Percentiles rank a stretch among this genome's conserved stretches.
Conservation (phyloP, 345 rosid species). For the Arabis hirsuta region DNA sequence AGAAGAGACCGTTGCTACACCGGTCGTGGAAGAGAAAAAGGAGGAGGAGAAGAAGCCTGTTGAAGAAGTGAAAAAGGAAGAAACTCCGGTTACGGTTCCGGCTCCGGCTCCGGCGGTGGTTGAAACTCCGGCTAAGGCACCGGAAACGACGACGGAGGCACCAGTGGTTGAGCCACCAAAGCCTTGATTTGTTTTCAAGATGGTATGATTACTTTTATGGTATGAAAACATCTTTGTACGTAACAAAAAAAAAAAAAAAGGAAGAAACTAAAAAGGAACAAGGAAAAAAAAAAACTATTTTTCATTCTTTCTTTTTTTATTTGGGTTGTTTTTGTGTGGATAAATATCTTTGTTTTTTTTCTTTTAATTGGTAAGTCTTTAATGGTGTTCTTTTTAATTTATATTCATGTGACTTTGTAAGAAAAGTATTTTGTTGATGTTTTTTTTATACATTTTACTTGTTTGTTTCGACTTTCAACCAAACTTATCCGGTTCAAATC, state of each 20-base stretch:
- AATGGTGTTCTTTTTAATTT: slow-evolving; percentile 21
- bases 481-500: slow-evolving; percentile 27
- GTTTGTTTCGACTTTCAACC: slow-evolving; percentile 23
- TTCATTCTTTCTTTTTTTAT: slow-evolving; percentile 46
- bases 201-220: slow-evolving; percentile 27
- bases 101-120: slow-evolving; percentile 31
- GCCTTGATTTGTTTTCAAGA: slow-evolving; percentile 43
- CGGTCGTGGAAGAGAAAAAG: slow-evolving; percentile 42
- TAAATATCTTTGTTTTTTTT: slow-evolving; percentile 22
- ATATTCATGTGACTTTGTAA: slow-evolving; percentile 41
- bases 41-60: slow-evolving; percentile 47
- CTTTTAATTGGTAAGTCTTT: slow-evolving; percentile 15
- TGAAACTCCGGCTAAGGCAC: slow-evolving; percentile 32
- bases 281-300: slow-evolving; percentile 22
- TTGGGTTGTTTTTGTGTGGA: slow-evolving; percentile 44
- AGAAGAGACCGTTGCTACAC: slow-evolving; percentile 41
- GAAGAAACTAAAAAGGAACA: slow-evolving; percentile 12
- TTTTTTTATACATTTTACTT: slow-evolving; percentile 21
- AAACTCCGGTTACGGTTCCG: slow-evolving; percentile 25
- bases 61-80: slow-evolving; percentile 56
- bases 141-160: slow-evolving; percentile 34
- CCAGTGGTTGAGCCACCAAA: slow-evolving; percentile 55
- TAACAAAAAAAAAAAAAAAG: slow-evolving; percentile 30
- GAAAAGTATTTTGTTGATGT: slow-evolving; percentile 22
- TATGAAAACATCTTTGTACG: slow-evolving; percentile 41